These are phyloP conservation scores for Aspergillus texensis DNA, from an alignment of 2,329 filamentous ascomycete genomes.

Conservation along the genomic window DNA sequence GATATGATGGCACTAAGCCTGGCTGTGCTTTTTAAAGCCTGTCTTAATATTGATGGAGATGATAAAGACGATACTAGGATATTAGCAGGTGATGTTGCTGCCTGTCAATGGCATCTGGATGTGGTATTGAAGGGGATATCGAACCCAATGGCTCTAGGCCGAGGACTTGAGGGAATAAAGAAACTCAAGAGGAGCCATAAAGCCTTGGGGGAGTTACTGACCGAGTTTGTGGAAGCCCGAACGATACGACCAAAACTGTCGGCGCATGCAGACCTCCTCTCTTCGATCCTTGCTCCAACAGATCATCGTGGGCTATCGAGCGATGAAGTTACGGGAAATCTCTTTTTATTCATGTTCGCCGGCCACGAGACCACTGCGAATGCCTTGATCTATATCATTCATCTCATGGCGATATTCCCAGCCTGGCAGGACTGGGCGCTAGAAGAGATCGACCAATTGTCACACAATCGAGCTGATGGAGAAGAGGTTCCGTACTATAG, in stretches of 20 bases:
- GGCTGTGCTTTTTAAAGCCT: constrained; percentile 1
- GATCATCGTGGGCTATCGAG: neutral
- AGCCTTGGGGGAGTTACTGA: neutral
- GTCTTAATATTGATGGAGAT: neutral
- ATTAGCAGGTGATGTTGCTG: neutral
- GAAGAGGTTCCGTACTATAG: neutral
- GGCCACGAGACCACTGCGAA: constrained; percentile 11
- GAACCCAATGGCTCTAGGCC: neutral
- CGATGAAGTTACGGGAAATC: constrained; percentile 3
- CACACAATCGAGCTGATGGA: neutral
- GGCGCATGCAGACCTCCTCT: neutral
- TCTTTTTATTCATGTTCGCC: constrained; percentile 9
- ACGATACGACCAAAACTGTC: neutral
- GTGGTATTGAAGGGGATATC: neutral
- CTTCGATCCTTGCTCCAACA: neutral
- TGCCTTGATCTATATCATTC: constrained; percentile 1
- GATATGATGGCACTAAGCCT: constrained; percentile 6
- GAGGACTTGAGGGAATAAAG: neutral
- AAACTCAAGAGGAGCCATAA: too few relatives aligned
- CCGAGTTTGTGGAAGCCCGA: neutral
- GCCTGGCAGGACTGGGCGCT: constrained; percentile 7
- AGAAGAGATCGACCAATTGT: constrained; percentile 1
- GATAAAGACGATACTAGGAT: too few relatives aligned
- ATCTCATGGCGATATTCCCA: constrained; percentile 8
- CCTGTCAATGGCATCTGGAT: neutral